Percentiles rank a stretch among this genome's conserved stretches.
Conservation (phyloP, 768 basidiomycete genomes). For the Tremella fuciformis region DNA sequence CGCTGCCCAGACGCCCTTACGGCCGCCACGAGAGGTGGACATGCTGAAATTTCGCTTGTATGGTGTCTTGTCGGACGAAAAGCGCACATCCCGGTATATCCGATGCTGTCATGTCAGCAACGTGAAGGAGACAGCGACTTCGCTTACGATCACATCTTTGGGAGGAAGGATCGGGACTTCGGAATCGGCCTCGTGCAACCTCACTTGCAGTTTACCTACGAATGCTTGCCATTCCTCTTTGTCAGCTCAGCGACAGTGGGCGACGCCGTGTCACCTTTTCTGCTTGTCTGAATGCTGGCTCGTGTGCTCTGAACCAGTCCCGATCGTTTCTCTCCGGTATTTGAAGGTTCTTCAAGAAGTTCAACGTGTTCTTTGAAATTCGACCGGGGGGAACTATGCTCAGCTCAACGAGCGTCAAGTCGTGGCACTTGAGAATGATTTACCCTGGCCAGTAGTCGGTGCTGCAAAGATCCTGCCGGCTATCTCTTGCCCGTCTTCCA, state of each 20-base stretch:
- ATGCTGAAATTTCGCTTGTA: constrained; percentile 82
- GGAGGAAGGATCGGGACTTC: constrained; percentile 84
- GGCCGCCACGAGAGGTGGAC: constrained; percentile 80
- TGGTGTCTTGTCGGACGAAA: constrained; percentile 92
- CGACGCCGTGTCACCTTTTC: constrained; percentile 57
- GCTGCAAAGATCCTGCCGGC: constrained; percentile 71
- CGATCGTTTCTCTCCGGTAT: constrained; percentile 79
- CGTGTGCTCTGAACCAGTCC: constrained; percentile 77
- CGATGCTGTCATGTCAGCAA: constrained; percentile 58
- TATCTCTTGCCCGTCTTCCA: constrained; percentile 49
- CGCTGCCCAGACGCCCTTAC: constrained; percentile 83
- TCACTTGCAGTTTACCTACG: constrained; percentile 66
- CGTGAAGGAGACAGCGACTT: neutral
- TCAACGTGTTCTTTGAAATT: constrained; percentile 78
- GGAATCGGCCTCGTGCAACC: constrained; percentile 69
- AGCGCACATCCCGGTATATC: constrained; percentile 90
- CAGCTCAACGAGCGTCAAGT: neutral
- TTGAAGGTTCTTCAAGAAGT: constrained; percentile 69
- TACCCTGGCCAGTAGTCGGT: constrained; percentile 77
- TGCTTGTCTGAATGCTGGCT: constrained; percentile 73
- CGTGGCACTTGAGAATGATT: constrained; percentile 25
- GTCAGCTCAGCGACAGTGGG: neutral
- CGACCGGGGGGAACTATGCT: constrained; percentile 72
- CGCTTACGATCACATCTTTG: constrained; percentile 69
- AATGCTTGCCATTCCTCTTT: constrained; percentile 77